Percentiles rank a stretch among this genome's conserved stretches.
Evolutionary conservation across 2,329 filamentous ascomycete genomes (phyloP).

Genomic region (Zopfia rhizophila): DNA sequence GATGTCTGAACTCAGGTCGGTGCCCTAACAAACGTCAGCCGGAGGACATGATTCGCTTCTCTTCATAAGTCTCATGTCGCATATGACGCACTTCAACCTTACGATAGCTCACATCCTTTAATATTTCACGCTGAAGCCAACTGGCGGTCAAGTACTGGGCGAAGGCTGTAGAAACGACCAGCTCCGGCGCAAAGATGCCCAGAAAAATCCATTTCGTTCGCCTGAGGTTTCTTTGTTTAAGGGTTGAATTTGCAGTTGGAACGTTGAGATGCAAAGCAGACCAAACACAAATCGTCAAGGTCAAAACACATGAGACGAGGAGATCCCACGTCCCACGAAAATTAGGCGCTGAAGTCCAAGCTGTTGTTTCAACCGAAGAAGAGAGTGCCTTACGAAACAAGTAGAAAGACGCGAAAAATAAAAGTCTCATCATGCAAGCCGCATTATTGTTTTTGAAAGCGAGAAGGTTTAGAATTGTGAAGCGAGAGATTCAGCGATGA

Average conservation of each 20-base stretch:
- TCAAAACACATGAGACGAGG: constrained; percentile 31
- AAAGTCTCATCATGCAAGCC: constrained; percentile 14
- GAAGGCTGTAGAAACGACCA: constrained; percentile 37
- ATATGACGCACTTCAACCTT: constrained; percentile 13
- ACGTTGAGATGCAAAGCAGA: constrained; percentile 39
- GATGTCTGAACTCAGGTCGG: constrained; percentile 1
- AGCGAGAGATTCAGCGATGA: constrained; percentile 1
- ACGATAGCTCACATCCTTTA: constrained; percentile 25
- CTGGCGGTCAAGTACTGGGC: constrained; percentile 33
- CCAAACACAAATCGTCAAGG: constrained; percentile 35
- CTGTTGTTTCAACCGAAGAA: constrained; percentile 14
- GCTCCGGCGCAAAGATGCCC: constrained; percentile 37
- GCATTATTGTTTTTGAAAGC: neutral
- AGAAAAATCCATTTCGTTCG: constrained; percentile 30
- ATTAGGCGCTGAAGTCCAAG: constrained; percentile 34
- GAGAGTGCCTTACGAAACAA: constrained; percentile 16
- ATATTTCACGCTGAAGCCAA: constrained; percentile 31
- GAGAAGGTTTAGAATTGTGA: neutral
- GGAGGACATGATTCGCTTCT: neutral
- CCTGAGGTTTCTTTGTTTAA: constrained; percentile 25
- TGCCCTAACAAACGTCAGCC: no score
- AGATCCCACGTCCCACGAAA: constrained; percentile 30
- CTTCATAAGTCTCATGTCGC: neutral
- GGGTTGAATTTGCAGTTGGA: constrained; percentile 24
- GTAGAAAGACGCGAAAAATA: constrained; percentile 13